Base-by-base conservation (phyloP, 441 rosid species). In the Gossypium aridum region DNA sequence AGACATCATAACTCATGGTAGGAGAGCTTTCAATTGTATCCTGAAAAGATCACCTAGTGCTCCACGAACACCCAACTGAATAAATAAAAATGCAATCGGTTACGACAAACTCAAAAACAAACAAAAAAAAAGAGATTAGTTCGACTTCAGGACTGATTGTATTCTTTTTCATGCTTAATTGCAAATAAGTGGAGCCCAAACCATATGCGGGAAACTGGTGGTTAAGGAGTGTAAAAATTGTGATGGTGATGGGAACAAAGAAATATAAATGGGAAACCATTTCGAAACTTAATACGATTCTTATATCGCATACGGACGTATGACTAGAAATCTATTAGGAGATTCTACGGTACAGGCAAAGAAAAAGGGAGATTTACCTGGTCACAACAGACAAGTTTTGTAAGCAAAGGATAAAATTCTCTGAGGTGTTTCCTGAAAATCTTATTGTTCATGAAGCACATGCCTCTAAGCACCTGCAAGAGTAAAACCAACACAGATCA, bases 61-160 rank as follows among this genome's bases (percentile, higher is more conserved):
- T 75, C 96, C 98, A 13, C 98, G 92, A 77, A 96, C 92, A 72
- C 90, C 98, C 97, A 92, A 89, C 99, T 96, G 87, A 76, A 76
- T 14, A 68, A 72, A 56, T 12, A 43, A 9, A 70, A 22, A 26
- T 19, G 3, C 2, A 1, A 51, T 56, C 23, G 13, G 34, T 71
- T 49, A 26, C 13, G 1, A 26, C 17, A 60, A 25, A 25, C 5
- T 61, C 3, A 16, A 53, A 31, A 54, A 16, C 1, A 13, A 25
- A 13, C 28, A 14, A 13, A 13, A 47, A 19, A 47, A 67, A n/a
- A n/a, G n/a, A 1, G 9, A 9, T n/a, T 59, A 23, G 17, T 59
- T 59, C 9, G 64, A 59, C 16, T 23, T 60, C 64, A n/a, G 7
- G 31, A 23, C 64, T n/a, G 34, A 12, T 25, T 22, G 1, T 60